Evolutionary conservation across 352 stramenopile genomes (phyloP), one percentile per base, ranked within the genome.

Genomic region (Globisporangium ultimum): DNA sequence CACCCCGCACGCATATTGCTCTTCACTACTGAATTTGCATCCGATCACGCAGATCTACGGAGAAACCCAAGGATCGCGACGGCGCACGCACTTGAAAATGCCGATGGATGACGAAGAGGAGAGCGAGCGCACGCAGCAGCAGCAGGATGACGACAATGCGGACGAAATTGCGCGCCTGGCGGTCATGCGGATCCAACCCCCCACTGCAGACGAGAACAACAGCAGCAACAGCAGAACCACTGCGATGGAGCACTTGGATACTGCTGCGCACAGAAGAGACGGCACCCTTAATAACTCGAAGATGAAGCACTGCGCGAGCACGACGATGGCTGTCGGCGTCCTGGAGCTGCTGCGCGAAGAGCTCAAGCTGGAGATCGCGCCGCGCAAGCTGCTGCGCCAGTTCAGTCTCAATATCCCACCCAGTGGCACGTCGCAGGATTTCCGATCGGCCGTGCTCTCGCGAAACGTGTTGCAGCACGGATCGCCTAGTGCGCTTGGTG

Each of bases 381-480:
- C 84, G 9, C 74, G 84, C 46, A 80, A 83, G 18, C 58, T 93
- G 21, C 63, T 88, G 60, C 77, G 84, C 2, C 84, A 93, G 60
- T 90, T 87, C 59, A 94, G 82, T 45, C 65, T 94, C 54, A 92
- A 84, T 42, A 83, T 92, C n/a, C 68, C 71, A 3, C 76, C 79
- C 1, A 71, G 64, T 36, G 70, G 68, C 45, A 55, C 47, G 17
- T 42, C 40, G 36, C 32, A 54, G 6, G 58, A 55, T 40, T 66
- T 48, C 28, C 56, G 55, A 5, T 58, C 48, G 7, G 21, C 53
- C 3, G 34, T 67, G 40, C 42, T 57, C 43, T 40, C 50, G 55
- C 21, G 64, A 48, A 53, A 53, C n/a, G 47, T 48, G 6, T 46
- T 70, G 50, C 58, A 71, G 18, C 64, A 74, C n/a, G 67, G 68